These are phyloP conservation scores for Kluyveromyces wickerhamii DNA, from an alignment of 805 yeast species.

Conservation along the genomic window DNA sequence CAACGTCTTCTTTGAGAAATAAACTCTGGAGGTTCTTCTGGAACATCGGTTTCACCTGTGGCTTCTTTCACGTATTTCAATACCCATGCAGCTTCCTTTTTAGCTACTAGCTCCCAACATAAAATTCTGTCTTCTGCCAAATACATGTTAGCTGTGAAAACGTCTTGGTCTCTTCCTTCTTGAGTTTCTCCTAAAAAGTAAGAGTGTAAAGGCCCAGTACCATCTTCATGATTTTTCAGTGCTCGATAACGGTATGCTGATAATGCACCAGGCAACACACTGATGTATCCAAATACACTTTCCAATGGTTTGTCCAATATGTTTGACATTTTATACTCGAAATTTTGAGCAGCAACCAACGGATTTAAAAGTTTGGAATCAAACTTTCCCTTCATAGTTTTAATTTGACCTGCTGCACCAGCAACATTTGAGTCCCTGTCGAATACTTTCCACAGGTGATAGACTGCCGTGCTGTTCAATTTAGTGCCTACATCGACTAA, in stretches of 20 bases:
- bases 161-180: slow-evolving; percentile 54
- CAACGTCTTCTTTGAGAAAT: slow-evolving; percentile 95
- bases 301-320: slow-evolving; percentile 92
- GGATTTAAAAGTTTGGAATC: slow-evolving; percentile 82
- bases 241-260: slow-evolving; percentile 93
- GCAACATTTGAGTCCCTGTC: slow-evolving; percentile 95
- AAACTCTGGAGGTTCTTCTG: slow-evolving; percentile 89
- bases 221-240: slow-evolving; percentile 73
- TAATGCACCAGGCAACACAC: slow-evolving; percentile 92
- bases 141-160: slow-evolving; percentile 94
- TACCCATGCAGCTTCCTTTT: slow-evolving; percentile 75
- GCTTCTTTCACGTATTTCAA: slow-evolving; percentile 88
- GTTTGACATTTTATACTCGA: slow-evolving; percentile 95
- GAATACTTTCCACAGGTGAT: slow-evolving; percentile 95
- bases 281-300: slow-evolving; percentile 84
- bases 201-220: slow-evolving; percentile 83
- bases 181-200: slow-evolving; percentile 84
- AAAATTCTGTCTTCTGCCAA: slow-evolving; percentile 93
- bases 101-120: slow-evolving; percentile 94
- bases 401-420: slow-evolving; percentile 98
- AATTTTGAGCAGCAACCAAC: slow-evolving; percentile 90
- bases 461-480: slow-evolving; percentile 82
- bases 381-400: slow-evolving; percentile 87
- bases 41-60: slow-evolving; percentile 94
- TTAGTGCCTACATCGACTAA: slow-evolving; percentile 95